Evolutionary conservation across 2,329 filamentous ascomycete species (phyloP).

Genomic region (Aureobasidium sp.): DNA sequence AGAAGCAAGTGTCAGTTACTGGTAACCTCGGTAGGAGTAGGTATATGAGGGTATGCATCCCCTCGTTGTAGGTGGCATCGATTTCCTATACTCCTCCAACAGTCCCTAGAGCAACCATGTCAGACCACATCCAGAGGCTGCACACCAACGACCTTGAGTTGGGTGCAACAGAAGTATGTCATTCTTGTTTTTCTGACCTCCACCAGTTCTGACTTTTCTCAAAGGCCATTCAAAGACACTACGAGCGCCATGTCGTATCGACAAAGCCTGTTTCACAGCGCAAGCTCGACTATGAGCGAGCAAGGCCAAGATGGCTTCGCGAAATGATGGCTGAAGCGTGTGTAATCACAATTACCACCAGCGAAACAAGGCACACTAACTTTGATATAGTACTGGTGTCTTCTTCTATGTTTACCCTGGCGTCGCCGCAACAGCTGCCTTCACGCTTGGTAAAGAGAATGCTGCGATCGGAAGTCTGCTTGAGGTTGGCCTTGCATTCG

Average conservation of each 20-base stretch:
- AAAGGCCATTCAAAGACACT: conserved; percentile 43
- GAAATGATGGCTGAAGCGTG: conserved; percentile 50
- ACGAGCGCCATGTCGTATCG: conserved; percentile 44
- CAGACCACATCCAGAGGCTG: conserved; percentile 20
- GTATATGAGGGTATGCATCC: not conserved
- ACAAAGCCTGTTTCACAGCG: conserved; percentile 47
- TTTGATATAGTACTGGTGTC: not conserved
- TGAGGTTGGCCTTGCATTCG: conserved; percentile 51
- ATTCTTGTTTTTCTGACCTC: not conserved
- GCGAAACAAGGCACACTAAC: not conserved
- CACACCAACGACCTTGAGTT: conserved; percentile 42
- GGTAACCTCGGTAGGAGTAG: not conserved
- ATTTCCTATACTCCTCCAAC: not conserved
- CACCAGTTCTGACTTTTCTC: not conserved
- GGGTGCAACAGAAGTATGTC: not conserved
- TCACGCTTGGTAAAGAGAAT: conserved; percentile 41
- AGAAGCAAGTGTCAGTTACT: not conserved
- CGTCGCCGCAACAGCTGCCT: conserved; percentile 47
- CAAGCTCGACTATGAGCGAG: conserved; percentile 49
- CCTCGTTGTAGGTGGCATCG: not conserved
- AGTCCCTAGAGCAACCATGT: not conserved
- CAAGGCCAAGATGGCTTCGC: conserved; percentile 47
- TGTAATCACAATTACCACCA: not conserved
- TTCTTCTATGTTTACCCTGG: conserved; percentile 37
- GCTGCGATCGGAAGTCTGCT: conserved; percentile 47